A percentile compares a stretch with the other conserved stretches of the same genome.
phyloP scores from a whole-genome alignment of 441 rosid species.

The Adansonia rubrostipa region DNA sequence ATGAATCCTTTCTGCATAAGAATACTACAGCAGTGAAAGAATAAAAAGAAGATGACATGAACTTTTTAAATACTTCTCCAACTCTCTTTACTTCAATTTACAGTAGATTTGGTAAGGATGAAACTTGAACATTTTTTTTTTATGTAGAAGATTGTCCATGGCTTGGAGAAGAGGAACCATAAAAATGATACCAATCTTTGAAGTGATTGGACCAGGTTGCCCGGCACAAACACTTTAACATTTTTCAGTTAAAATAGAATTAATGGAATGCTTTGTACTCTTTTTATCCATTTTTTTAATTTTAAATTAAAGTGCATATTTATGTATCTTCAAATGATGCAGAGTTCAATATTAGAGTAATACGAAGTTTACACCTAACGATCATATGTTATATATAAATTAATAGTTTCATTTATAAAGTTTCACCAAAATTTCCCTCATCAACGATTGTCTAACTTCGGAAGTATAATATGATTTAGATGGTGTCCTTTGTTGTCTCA shows the following conservation, averaged over 20 bases:
- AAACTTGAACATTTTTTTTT: not conserved
- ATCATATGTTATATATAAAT: too few relatives aligned
- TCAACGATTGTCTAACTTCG: too few relatives aligned
- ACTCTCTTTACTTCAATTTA: not conserved
- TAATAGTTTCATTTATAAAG: too few relatives aligned
- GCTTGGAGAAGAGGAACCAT: not conserved
- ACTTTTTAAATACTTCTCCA: not conserved
- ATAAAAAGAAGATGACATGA: not conserved
- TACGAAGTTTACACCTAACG: not conserved
- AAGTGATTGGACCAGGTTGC: constrained; percentile 20
- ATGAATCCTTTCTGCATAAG: too few relatives aligned
- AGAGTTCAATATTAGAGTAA: not conserved
- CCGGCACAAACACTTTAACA: not conserved
- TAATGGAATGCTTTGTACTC: not conserved
- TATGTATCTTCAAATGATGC: too few relatives aligned
- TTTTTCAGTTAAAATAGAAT: not conserved
- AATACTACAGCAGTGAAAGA: not conserved
- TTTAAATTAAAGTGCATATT: too few relatives aligned
- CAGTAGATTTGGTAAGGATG: not conserved
- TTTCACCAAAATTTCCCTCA: too few relatives aligned
- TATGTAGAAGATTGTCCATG: constrained; percentile 3
- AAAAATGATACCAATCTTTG: not conserved
- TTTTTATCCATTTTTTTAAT: too few relatives aligned
- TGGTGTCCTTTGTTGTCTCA: too few relatives aligned
- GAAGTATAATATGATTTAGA: too few relatives aligned